Percentiles rank a stretch among this genome's conserved stretches.
Evolutionary conservation across 306 rosid genomes (phyloP).

Genomic region (Ceratonia siliqua): DNA sequence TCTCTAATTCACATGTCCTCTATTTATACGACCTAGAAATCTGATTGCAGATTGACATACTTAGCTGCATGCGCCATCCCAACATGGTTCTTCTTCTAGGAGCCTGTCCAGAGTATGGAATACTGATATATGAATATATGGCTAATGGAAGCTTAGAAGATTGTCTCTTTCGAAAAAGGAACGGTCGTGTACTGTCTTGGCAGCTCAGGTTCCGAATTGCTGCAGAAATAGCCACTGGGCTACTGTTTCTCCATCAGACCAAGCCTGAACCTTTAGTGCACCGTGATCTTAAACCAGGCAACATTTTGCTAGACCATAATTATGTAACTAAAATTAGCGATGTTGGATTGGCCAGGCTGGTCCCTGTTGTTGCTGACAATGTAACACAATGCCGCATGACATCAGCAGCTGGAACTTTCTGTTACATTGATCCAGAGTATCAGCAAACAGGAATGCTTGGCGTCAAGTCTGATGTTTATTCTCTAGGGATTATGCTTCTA

Average conservation of each 20-base stretch:
- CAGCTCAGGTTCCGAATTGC: constrained; percentile 77
- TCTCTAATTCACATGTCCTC: neutral
- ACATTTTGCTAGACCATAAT: constrained; percentile 77
- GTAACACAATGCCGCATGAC: constrained; percentile 77
- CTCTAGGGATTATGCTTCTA: constrained; percentile 78
- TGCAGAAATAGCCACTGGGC: constrained; percentile 78
- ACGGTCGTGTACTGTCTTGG: constrained; percentile 56
- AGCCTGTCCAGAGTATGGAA: constrained; percentile 89
- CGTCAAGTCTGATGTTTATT: constrained; percentile 88
- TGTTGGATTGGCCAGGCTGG: constrained; percentile 87
- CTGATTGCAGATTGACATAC: constrained; percentile 76
- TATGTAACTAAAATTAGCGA: constrained; percentile 82
- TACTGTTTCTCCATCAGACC: constrained; percentile 88
- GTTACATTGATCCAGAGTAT: constrained; percentile 98
- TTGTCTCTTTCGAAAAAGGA: constrained; percentile 55
- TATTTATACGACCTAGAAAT: neutral
- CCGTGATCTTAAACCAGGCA: constrained; percentile 91
- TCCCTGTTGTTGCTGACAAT: constrained; percentile 83
- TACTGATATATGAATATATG: constrained; percentile 86
- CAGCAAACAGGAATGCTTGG: constrained; percentile 96
- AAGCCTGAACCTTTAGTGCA: constrained; percentile 97
- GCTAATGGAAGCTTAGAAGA: constrained; percentile 93
- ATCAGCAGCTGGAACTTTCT: constrained; percentile 89
- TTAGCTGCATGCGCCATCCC: constrained; percentile 92
- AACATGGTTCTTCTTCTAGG: constrained; percentile 96